Percentiles rank a stretch among this genome's conserved stretches.
phyloP scores from a whole-genome alignment of 2,329 filamentous ascomycete species.

The Neurospora sp. region DNA sequence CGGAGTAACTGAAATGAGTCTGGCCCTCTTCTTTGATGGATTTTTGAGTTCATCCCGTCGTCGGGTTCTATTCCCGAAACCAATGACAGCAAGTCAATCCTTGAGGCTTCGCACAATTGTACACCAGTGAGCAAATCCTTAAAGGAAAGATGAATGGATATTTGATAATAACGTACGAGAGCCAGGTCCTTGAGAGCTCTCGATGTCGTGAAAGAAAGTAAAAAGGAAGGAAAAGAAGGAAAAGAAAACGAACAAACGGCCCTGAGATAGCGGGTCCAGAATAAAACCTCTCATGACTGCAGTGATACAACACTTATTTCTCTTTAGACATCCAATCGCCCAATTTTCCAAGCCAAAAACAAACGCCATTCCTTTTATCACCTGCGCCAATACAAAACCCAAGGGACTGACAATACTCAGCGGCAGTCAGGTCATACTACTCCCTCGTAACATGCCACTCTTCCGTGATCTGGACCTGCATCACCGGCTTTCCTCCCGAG shows the following conservation, averaged over 20 bases:
- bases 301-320: background rate
- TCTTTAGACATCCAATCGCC: background rate
- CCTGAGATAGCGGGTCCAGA: background rate
- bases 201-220: background rate
- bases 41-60: background rate
- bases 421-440: background rate
- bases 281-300: background rate
- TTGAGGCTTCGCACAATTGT: too few relatives aligned
- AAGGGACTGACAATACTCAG: background rate
- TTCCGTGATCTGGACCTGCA: background rate
- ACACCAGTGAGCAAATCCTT: too few relatives aligned
- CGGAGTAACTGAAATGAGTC: background rate
- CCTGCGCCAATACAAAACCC: background rate
- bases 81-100: too few relatives aligned
- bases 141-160: too few relatives aligned
- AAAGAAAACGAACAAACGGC: background rate
- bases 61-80: too few relatives aligned
- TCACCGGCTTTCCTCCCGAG: background rate
- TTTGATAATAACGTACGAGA: too few relatives aligned
- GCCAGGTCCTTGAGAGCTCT: too few relatives aligned
- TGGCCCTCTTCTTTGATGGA: background rate
- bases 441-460: conserved; percentile 1
- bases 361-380: background rate
- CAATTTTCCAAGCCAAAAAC: background rate
- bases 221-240: background rate